Evolutionary conservation across 441 rosid species (phyloP), one percentile per base, ranked within the genome.

Genomic region (Bocquillonia castaneifolia): DNA sequence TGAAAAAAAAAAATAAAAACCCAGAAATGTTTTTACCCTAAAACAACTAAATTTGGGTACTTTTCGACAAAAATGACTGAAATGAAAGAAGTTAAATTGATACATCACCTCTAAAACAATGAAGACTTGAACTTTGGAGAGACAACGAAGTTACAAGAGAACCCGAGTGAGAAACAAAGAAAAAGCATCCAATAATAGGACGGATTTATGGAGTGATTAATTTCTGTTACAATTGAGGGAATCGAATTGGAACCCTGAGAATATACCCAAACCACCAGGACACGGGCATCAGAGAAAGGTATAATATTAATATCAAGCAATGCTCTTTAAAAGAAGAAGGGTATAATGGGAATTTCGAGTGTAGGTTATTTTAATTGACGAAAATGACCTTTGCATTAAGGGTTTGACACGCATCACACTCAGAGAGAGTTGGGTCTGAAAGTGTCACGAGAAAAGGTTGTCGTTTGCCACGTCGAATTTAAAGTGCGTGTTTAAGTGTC

Each of bases 221-320:
- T 25, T 67, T 57, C 45, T 63, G 76, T 58, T 67, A 42, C 67
- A 55, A 26, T 25, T n/a, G 12, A 61, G 63, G 44, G 78, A 72
- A 71, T 78, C 79, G 69, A 74, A 74, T 60, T 20, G 48, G 63
- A 32, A 22, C 44, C 47, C 22, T 2, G 22, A 59, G 89, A 86
- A 85, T 82, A 83, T 82, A 53, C 88, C 81, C 50, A 7, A 51
- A 26, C 34, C 10, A 58, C 66, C 54, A 44, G 32, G 29, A 57
- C 74, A 10, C 59, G 66, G 42, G 70, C 71, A 47, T 20, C 32
- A 50, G 18, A 22, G 26, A 50, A 55, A 20, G 68, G 12, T 20
- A 8, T 67, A 22, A 6, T 53, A 66, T 29, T 34, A 8, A 42
- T 44, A 4, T 10, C 10, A 57, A 62, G 6, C 47, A 42, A 42